Evolutionary conservation across 805 yeast genomes (phyloP).

Genomic region (Lachancea meyersii): DNA sequence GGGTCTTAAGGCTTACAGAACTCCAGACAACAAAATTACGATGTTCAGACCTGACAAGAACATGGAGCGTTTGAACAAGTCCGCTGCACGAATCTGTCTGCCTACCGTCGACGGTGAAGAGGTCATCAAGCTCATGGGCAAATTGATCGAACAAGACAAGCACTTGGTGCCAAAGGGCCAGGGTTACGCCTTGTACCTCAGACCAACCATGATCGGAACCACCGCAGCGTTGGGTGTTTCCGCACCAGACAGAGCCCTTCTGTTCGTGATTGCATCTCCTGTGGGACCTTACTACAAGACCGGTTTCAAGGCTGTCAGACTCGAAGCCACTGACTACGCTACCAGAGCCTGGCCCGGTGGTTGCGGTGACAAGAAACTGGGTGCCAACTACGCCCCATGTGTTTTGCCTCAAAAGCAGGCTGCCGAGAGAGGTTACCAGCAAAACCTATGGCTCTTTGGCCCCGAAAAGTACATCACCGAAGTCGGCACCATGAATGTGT

Average conservation of each 20-base stretch:
- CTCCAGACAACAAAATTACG: conserved; percentile 57
- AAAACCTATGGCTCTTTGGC: conserved; percentile 94
- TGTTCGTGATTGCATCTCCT: conserved; percentile 87
- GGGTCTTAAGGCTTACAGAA: conserved; percentile 88
- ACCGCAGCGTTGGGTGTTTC: conserved; percentile 82
- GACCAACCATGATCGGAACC: conserved; percentile 96
- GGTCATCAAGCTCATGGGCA: conserved; percentile 66
- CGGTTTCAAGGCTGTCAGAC: conserved; percentile 90
- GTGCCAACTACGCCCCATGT: conserved; percentile 97
- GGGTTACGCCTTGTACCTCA: conserved; percentile 86
- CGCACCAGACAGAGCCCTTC: conserved; percentile 71
- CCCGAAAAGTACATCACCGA: conserved; percentile 84
- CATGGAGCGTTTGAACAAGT: conserved; percentile 83
- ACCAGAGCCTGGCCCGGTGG: conserved; percentile 99
- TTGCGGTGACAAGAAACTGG: conserved; percentile 90
- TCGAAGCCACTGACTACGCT: conserved; percentile 93
- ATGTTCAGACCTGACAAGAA: conserved; percentile 89
- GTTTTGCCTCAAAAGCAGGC: conserved; percentile 87
- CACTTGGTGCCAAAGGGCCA: conserved; percentile 74
- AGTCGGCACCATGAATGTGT: conserved; percentile 96
- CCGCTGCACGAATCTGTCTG: conserved; percentile 83
- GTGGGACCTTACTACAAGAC: conserved; percentile 95
- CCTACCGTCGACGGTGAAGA: conserved; percentile 81
- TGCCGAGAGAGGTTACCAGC: conserved; percentile 86
- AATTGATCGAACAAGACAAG: conserved; percentile 68